Base-by-base conservation (phyloP, 371 early-diverging fungal genomes). In the Cokeromyces recurvatus region DNA sequence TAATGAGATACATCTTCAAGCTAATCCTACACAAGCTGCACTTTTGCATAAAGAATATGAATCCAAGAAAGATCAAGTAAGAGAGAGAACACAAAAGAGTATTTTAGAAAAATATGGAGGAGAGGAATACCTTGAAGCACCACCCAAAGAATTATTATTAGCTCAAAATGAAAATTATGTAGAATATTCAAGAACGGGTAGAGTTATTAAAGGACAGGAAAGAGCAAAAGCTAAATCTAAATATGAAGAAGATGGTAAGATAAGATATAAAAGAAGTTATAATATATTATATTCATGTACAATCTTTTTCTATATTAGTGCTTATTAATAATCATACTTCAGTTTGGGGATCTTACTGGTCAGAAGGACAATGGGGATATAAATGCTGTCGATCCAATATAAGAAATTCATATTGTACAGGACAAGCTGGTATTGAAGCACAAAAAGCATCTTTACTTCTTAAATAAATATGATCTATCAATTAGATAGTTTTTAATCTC, bases 281-380 rank as follows among this genome's bases (percentile, higher is more conserved):
- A 32, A 8, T 23, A 20, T 19, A 37, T 31, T 42, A 16, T 43
- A 19, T 43, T 17, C n/a, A 8, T 35, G 8, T 20, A 34, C 46
- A 31, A n/a, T 38, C 38, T 48, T 46, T 29, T 35, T 19, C 21
- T 47, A 43, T 38, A 45, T 23, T 52, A 78, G 85, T 88, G 15
- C 78, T 61, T 50, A 74, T 67, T 50, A 74, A 84, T 57, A 96
- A 96, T 59, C 98, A 98, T 65, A 82, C 80, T 4, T 58, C 85
- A 12, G 85, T 95, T 7, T 98, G 92, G 92, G 98, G 97, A 0
- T 93, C 94, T 12, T 98, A 81, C 58, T 96, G 95, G 95, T 67
- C 77, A n/a, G 89, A 91, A 59, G 95, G 94, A 20, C 74, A 82
- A 38, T 97, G 97, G 98, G 98, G 98, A 20, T 98, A 93, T 66